Evolutionary conservation across 2,329 filamentous ascomycete genomes (phyloP).

Genomic region (Thielaviopsis euricoi): DNA sequence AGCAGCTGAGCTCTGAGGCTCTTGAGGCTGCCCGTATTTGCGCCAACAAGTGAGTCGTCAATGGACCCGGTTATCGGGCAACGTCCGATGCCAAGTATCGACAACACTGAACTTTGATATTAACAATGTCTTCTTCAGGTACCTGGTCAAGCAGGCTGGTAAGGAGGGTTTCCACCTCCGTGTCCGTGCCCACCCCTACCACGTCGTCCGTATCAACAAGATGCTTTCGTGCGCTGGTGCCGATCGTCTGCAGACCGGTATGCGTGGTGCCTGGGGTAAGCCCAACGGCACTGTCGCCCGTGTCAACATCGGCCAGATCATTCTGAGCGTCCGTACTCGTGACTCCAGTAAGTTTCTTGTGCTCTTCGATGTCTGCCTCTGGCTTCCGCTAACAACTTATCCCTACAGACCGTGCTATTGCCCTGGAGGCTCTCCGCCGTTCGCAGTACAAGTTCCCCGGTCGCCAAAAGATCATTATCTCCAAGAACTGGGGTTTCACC

Average conservation of each 20-base stretch:
- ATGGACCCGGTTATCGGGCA: neutral
- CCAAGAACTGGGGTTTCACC: constrained; percentile 99
- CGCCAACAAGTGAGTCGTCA: constrained; percentile 66
- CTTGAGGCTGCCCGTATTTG: constrained; percentile 99
- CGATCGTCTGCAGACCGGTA: constrained; percentile 99
- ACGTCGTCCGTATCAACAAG: constrained; percentile 99
- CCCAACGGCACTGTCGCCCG: constrained; percentile 96
- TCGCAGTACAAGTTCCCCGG: constrained; percentile 99
- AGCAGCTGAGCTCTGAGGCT: constrained; percentile 98
- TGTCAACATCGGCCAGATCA: constrained; percentile 99
- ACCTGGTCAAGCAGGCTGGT: constrained; percentile 54
- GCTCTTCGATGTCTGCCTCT: neutral
- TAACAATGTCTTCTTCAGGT: constrained; percentile 20
- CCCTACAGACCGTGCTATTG: constrained; percentile 59
- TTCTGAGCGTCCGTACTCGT: constrained; percentile 92
- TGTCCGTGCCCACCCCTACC: constrained; percentile 90
- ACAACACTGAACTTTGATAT: neutral
- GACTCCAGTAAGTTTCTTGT: constrained; percentile 54
- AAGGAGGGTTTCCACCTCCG: constrained; percentile 63
- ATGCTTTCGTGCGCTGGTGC: constrained; percentile 99
- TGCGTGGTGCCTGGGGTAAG: constrained; percentile 99
- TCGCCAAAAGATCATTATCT: constrained; percentile 99
- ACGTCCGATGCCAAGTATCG: neutral
- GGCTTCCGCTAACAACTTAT: neutral
- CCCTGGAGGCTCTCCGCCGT: constrained; percentile 96